Evolutionary conservation across 108 stramenopile genomes (phyloP), one percentile per base, ranked within the genome.

Genomic region (Asterionellopsis glacialis): DNA sequence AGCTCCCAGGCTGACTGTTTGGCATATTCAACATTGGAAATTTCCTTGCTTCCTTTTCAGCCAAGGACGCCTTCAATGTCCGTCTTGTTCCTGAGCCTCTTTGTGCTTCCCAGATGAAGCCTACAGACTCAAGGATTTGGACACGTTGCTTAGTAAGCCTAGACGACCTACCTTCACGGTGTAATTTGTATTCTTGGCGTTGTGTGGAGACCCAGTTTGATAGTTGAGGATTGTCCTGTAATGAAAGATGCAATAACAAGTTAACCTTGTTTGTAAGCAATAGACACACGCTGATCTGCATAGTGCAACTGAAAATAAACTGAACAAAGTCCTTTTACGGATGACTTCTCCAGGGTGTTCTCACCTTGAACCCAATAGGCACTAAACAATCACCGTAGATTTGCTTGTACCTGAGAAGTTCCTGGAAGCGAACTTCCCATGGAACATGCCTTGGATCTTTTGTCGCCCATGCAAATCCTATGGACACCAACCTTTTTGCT

Each of bases 141-240:
- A 76, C 65, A 18, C 72, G 73, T 5, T 77, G 64, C 40, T 59
- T 12, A 18, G 72, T 77, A 56, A 87, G 65, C 11, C 68, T 65
- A 21, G 64, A 61, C 16, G 57, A 48, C 16, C 69, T 75, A 33
- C 80, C 79, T 1, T 63, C 57, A 18, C 38, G 15, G 11, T 48
- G 16, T 4, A 68, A 47, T 41, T 72, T 72, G 59, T 69, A 78
- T 61, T 78, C 63, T 25, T 53, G 52, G 4, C 52, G 21, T 25
- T 53, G 52, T 3, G 52, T 53, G 1, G 22, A 24, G 24, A 53
- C 52, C 52, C 52, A 53, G 24, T 53, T 53, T 15, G 52, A 22
- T 25, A 53, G 22, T 21, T 53, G 21, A 11, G 24, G 2, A 25
- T 53, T 53, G 6, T 53, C 24, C 52, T 53, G 16, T 48, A 4